Evolutionary conservation across 805 yeast genomes (phyloP), one percentile per base, ranked within the genome.

Genomic region (Sugiyamaella smithiae): DNA sequence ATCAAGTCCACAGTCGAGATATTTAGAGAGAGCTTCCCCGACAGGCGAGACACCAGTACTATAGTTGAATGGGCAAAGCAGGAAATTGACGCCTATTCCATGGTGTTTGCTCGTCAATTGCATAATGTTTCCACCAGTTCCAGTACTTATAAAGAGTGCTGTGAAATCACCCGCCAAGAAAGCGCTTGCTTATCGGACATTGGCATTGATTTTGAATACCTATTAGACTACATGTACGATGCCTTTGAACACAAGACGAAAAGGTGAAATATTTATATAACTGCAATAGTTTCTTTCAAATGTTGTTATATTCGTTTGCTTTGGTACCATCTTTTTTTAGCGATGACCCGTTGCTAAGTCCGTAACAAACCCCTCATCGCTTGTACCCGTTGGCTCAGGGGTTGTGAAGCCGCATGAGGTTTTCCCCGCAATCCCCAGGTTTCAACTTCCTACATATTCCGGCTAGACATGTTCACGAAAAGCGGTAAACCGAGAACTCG

Each of bases 31-130:
- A 43, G 84, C 45, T 85, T 78, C 66, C 72, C 68, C 11, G 60
- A 59, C 46, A 12, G 67, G 36, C 66, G 66, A 32, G 73, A 78
- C 44, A 73, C 84, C 7, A 77, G 84, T 56, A 72, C 73, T 25
- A 69, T 88, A 14, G 83, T 88, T n/a, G 80, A 82, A 53, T 88
- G 96, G 96, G 77, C 84, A 28, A 77, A 78, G 49, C 75, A 75
- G 9, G 84, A 82, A 62, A 77, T 86, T 26, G 76, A 78, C 35
- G 70, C 71, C 42, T 84, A 85, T 55, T 79, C 81, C 25, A 68
- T 70, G 14, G 66, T 81, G 5, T 76, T 89, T 56, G 78, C 80
- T 42, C 78, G 85, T 48, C 90, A 85, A 56, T 67, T 90, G 22
- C 71, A 80, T 41, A 87, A 84, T 19, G 78, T 85, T 11, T 74